phyloP scores from a whole-genome alignment of 805 yeast genomes.

The Metschnikowia lochheadii region DNA sequence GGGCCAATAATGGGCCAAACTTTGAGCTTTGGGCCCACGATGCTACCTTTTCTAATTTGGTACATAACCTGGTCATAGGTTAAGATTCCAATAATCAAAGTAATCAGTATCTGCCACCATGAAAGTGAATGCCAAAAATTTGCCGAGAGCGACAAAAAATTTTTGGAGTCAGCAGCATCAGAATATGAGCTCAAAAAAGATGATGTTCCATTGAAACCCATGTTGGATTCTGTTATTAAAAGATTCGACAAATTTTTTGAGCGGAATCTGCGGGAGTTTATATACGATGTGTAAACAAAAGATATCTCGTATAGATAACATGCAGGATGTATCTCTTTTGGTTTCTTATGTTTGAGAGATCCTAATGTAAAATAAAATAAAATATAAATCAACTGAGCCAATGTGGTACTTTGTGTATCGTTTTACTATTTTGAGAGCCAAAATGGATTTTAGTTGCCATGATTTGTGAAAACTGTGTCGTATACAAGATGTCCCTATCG shows the following conservation, averaged over 20 bases:
- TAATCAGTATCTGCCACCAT: conserved; percentile 51
- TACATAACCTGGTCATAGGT: conserved; percentile 77
- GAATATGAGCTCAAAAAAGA: background rate
- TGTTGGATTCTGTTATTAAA: background rate
- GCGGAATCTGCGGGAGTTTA: conserved; percentile 3
- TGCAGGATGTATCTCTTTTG: background rate
- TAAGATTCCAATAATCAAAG: conserved; percentile 45
- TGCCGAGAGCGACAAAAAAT: background rate
- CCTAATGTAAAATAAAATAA: too few relatives aligned
- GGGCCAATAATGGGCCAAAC: conserved; percentile 97
- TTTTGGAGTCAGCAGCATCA: background rate
- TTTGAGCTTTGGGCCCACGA: conserved; percentile 87
- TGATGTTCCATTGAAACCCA: conserved; percentile 1
- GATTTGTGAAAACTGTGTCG: background rate
- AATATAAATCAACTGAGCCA: too few relatives aligned
- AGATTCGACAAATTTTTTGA: conserved; percentile 1
- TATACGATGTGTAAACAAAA: conserved; percentile 4
- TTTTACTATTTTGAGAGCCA: background rate
- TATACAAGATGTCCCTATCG: background rate
- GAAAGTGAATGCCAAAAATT: conserved; percentile 27
- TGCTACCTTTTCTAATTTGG: conserved; percentile 74
- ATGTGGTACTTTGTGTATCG: background rate
- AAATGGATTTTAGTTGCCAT: background rate
- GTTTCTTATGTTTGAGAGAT: background rate
- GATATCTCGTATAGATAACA: conserved; percentile 2